Evolutionary conservation across 495 filamentous ascomycete species (phyloP).

Genomic region (Podospora fimiseda): DNA sequence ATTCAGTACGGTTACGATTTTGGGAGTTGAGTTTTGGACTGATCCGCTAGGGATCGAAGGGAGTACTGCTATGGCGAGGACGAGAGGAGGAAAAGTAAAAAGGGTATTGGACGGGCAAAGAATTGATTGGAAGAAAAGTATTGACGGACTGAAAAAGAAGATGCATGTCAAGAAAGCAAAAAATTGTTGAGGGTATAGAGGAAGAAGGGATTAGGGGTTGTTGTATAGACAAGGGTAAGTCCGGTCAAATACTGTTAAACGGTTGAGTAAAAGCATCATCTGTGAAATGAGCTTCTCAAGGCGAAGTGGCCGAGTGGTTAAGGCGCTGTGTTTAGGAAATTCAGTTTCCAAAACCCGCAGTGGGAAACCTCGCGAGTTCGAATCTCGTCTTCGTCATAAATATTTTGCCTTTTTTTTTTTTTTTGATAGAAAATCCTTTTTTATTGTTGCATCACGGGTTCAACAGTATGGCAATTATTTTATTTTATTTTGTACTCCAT

Average conservation of each 20-base stretch:
- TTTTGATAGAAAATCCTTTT: not conserved
- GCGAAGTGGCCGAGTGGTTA: slow-evolving; percentile 2
- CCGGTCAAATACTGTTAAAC: too few species aligned
- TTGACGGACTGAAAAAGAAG: too few species aligned
- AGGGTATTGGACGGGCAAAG: not conserved
- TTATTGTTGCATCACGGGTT: not conserved
- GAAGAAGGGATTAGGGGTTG: not conserved
- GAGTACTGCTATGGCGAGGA: slow-evolving; percentile 6
- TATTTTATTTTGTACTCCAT: too few species aligned
- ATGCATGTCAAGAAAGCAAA: too few species aligned
- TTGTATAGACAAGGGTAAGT: not conserved
- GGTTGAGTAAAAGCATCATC: not conserved
- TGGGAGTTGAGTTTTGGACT: slow-evolving; percentile 13
- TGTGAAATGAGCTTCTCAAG: not conserved
- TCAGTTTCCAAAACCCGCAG: not conserved
- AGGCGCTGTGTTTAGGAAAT: slow-evolving; percentile 1
- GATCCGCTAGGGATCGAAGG: slow-evolving; percentile 12
- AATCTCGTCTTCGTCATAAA: slow-evolving; percentile 1
- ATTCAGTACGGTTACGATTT: slow-evolving; percentile 1
- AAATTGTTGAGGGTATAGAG: too few species aligned
- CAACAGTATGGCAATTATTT: not conserved
- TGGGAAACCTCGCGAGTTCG: slow-evolving; percentile 2
- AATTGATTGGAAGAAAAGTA: not conserved
- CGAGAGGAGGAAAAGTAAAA: not conserved
- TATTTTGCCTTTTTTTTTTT: not conserved